Evolutionary conservation across 257 asterid species (phyloP).

Genomic region (Rauvolfia tetraphylla): DNA sequence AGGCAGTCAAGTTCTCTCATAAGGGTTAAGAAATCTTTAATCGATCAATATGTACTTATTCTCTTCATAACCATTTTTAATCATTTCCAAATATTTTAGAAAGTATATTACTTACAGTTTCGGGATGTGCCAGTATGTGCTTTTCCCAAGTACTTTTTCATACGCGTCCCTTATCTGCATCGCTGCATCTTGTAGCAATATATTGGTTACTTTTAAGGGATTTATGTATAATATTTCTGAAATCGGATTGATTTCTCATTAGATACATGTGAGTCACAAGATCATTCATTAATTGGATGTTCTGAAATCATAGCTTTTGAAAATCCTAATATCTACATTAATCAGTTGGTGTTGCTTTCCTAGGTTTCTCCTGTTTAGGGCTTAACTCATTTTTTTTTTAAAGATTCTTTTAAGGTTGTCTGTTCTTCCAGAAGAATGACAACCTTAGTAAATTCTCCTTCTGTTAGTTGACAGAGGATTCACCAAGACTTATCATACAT

Average conservation of each 20-base stretch:
- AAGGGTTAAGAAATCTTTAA: neutral
- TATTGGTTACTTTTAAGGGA: neutral
- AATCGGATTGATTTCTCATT: conserved; percentile 4
- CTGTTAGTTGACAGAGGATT: neutral
- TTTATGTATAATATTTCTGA: no score
- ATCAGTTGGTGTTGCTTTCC: neutral
- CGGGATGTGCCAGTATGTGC: neutral
- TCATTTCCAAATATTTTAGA: no score
- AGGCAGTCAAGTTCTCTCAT: neutral
- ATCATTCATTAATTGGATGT: neutral
- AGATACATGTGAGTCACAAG: neutral
- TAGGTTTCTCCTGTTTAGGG: neutral
- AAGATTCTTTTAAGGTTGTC: neutral
- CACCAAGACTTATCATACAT: neutral
- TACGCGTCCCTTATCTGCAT: neutral
- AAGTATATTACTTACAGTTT: neutral
- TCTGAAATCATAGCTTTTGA: neutral
- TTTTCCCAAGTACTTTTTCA: neutral
- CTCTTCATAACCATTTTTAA: neutral
- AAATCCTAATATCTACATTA: neutral
- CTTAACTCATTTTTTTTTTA: no score
- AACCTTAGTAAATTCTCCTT: no score
- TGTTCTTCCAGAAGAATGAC: no score
- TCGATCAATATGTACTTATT: neutral
- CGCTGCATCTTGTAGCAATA: neutral